Evolutionary conservation across 768 basidiomycete genomes (phyloP).

Genomic region (Naganishia friedmannii): DNA sequence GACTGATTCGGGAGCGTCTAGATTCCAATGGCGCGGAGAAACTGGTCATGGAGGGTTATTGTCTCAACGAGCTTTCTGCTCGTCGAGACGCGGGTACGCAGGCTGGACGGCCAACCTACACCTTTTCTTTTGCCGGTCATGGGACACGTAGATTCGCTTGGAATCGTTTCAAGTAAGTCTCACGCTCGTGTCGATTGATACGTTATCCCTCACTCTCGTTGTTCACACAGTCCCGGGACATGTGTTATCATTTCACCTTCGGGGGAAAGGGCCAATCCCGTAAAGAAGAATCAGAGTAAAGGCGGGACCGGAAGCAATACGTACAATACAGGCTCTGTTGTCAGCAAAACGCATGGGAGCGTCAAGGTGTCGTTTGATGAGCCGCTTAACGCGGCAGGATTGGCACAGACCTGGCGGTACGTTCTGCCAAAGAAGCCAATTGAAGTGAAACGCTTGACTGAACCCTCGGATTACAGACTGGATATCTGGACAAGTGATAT

Average conservation of each 20-base stretch:
- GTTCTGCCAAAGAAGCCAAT: constrained; percentile 1
- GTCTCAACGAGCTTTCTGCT: constrained; percentile 60
- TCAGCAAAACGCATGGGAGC: constrained; percentile 32
- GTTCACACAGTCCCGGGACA: constrained; percentile 65
- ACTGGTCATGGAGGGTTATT: constrained; percentile 24
- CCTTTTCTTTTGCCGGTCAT: constrained; percentile 62
- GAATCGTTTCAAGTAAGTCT: constrained; percentile 68
- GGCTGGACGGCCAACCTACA: constrained; percentile 59
- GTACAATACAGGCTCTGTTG: constrained; percentile 35
- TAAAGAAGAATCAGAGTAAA: constrained; percentile 55
- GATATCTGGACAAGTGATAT: constrained; percentile 70
- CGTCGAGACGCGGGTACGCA: constrained; percentile 63
- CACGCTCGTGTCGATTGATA: no score
- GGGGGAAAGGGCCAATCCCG: constrained; percentile 59
- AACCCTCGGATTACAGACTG: constrained; percentile 53
- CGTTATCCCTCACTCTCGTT: no score
- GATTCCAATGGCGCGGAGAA: background rate
- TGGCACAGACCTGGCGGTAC: constrained; percentile 42
- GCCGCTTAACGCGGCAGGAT: constrained; percentile 28
- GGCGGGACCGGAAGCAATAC: constrained; percentile 39
- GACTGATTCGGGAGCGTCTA: background rate
- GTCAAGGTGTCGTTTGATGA: constrained; percentile 38
- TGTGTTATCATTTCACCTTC: constrained; percentile 64
- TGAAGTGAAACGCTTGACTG: background rate
- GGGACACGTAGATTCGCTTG: constrained; percentile 58